A percentile compares a stretch with the other conserved stretches of the same genome.
phyloP scores from a whole-genome alignment of 202 grass and related monocot species.

The Eragrostis tef region DNA sequence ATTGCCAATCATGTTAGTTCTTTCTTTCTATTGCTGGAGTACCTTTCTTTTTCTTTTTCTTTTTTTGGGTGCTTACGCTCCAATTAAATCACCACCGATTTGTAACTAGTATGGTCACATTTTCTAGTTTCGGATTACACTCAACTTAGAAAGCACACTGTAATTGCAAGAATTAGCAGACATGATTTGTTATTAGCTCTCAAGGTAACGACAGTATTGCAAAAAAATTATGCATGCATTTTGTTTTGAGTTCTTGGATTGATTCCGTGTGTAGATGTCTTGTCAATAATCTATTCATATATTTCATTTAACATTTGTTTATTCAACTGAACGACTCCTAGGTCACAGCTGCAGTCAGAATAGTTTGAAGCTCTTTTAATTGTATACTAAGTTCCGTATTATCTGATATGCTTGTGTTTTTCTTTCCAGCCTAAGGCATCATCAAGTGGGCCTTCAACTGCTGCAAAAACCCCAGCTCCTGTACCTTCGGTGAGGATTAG shows the following conservation, averaged over 20 bases:
- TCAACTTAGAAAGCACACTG: not conserved
- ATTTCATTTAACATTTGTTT: not conserved
- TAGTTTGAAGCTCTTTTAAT: not conserved
- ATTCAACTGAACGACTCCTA: too few species aligned
- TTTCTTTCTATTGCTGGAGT: not conserved
- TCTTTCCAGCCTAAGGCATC: slow-evolving; percentile 66
- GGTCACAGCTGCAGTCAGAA: not conserved
- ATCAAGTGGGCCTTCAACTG: slow-evolving; percentile 65
- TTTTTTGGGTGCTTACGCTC: not conserved
- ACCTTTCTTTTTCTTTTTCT: not conserved
- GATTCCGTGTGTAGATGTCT: not conserved
- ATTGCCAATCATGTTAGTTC: not conserved
- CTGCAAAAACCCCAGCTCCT: slow-evolving; percentile 63
- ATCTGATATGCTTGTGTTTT: slow-evolving; percentile 29
- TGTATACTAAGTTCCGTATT: slow-evolving; percentile 1
- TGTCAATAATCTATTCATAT: too few species aligned
- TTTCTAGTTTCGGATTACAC: not conserved
- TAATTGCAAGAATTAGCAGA: too few species aligned
- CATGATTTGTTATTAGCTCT: too few species aligned
- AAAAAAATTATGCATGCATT: too few species aligned
- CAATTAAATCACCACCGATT: not conserved
- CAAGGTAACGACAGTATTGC: too few species aligned
- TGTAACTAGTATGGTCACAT: not conserved
- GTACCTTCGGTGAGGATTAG: slow-evolving; percentile 39
- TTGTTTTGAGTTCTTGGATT: not conserved